These are phyloP conservation scores for Daldinia loculata DNA, from an alignment of 495 filamentous ascomycete species.

Conservation along the genomic window DNA sequence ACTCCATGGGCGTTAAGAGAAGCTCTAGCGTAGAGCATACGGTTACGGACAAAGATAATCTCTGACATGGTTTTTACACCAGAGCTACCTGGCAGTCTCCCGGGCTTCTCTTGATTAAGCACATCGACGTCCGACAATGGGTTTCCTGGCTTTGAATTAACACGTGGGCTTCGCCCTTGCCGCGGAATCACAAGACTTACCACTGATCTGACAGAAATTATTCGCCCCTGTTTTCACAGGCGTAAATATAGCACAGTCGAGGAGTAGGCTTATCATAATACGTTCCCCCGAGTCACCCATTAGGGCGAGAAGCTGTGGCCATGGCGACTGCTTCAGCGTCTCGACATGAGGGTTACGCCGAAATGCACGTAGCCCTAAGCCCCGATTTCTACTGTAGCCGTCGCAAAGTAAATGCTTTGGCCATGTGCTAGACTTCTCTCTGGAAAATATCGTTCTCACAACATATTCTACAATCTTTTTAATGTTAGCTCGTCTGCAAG, in stretches of 20 bases:
- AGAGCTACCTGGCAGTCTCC: slow-evolving; percentile 11
- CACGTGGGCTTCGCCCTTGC: not conserved
- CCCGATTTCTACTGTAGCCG: slow-evolving; percentile 66
- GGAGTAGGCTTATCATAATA: slow-evolving; percentile 80
- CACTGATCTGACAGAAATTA: slow-evolving; percentile 81
- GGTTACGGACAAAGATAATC: slow-evolving; percentile 80
- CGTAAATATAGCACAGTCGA: slow-evolving; percentile 81
- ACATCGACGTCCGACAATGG: slow-evolving; percentile 51
- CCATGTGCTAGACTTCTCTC: slow-evolving; percentile 56
- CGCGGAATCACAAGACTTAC: slow-evolving; percentile 53
- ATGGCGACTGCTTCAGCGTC: slow-evolving; percentile 72
- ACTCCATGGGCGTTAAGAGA: slow-evolving; percentile 70
- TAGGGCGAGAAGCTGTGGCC: slow-evolving; percentile 74
- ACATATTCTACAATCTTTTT: slow-evolving; percentile 83
- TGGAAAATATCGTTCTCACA: slow-evolving; percentile 77
- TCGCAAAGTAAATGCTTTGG: slow-evolving; percentile 80
- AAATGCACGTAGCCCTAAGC: slow-evolving; percentile 58
- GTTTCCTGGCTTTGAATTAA: slow-evolving; percentile 37
- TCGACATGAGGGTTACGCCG: slow-evolving; percentile 76
- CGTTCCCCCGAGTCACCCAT: slow-evolving; percentile 80
- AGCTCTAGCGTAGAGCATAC: slow-evolving; percentile 85
- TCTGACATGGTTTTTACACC: slow-evolving; percentile 57
- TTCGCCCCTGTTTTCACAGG: slow-evolving; percentile 64
- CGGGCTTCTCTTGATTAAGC: slow-evolving; percentile 18
- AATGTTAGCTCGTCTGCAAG: slow-evolving; percentile 39